Conservation (phyloP, 129 eudicot species). For the Calendula officinalis region DNA sequence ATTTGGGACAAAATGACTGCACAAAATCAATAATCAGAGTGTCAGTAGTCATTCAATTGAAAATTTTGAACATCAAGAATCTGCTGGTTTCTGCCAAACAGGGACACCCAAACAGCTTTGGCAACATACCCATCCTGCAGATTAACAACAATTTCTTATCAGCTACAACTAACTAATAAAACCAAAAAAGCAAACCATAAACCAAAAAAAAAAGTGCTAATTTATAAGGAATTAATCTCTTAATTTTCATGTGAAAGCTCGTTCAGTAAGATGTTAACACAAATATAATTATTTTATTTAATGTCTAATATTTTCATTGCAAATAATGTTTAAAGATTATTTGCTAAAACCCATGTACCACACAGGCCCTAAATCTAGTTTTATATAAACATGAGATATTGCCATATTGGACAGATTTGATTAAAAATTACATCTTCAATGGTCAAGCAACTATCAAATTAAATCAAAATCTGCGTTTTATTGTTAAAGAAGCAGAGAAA, state of each 20-base stretch:
- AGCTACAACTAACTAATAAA: background rate
- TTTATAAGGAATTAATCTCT: too few relatives aligned
- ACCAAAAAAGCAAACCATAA: background rate
- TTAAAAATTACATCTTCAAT: background rate
- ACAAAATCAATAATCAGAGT: conserved; percentile 16
- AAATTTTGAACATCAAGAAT: background rate
- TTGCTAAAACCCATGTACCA: too few relatives aligned
- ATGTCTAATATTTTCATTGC: too few relatives aligned
- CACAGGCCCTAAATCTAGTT: too few relatives aligned
- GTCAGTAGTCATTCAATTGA: conserved; percentile 10
- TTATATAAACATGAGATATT: background rate
- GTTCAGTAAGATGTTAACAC: too few relatives aligned
- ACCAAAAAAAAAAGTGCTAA: background rate
- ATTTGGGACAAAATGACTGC: conserved; percentile 97
- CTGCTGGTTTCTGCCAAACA: conserved; percentile 18
- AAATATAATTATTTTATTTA: too few relatives aligned
- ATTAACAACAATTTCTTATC: conserved; percentile 19
- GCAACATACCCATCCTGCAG: conserved; percentile 98
- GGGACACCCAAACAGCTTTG: conserved; percentile 13
- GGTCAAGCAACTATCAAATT: background rate
- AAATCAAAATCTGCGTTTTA: background rate
- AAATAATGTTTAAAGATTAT: too few relatives aligned
- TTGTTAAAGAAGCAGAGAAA: background rate
- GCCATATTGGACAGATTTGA: background rate
- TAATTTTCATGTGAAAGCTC: too few relatives aligned